Base-by-base conservation (phyloP, 257 asterid species). In the Schizonepeta tenuifolia region DNA sequence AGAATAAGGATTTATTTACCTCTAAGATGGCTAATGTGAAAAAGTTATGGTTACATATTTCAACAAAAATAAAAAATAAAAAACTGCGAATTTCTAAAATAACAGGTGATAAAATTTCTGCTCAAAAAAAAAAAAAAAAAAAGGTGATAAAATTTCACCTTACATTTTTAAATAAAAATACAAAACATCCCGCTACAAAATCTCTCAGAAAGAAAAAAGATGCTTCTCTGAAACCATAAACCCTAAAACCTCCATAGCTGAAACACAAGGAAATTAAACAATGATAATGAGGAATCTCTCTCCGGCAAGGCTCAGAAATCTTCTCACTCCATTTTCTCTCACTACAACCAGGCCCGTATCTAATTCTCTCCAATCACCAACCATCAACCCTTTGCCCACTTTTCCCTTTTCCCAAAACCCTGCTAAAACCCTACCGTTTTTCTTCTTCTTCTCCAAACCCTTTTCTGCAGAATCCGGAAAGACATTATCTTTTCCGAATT, bases 271-370 rank as follows among this genome's bases (percentile, higher is more conserved):
- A 38, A 28, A 50, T n/a, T n/a, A n/a, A n/a, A 62, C 15, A 59
- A 90, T 87, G 97, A 71, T 85, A 22, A 70, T 78, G 53, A 63
- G 93, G 81, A 80, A 73, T 51, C 71, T 89, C 63, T 82, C 87
- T 57, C 81, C 80, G 21, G 80, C 91, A 56, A 86, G 78, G 83
- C 84, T 90, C 57, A 75, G 67, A 38, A 83, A 83, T 79, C 82
- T 91, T 66, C 69, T 89, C 70, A 3, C 77, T 10, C 82, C 89
- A 22, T 69, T 70, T 60, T 75, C 79, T 21, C 56, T 79, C 76
- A 35, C 87, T 78, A 35, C 80, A 21, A 70, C 64, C 38, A 70
- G 69, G 9, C 75, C 84, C 40, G 72, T 81, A 59, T 75, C 82
- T 38, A 73, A 69, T 40, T 71, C 79, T 43, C 33, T 70, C 57